Evolutionary conservation across 2,329 filamentous ascomycete genomes (phyloP), one percentile per base, ranked within the genome.

Genomic region (Calonectria naviculata): DNA sequence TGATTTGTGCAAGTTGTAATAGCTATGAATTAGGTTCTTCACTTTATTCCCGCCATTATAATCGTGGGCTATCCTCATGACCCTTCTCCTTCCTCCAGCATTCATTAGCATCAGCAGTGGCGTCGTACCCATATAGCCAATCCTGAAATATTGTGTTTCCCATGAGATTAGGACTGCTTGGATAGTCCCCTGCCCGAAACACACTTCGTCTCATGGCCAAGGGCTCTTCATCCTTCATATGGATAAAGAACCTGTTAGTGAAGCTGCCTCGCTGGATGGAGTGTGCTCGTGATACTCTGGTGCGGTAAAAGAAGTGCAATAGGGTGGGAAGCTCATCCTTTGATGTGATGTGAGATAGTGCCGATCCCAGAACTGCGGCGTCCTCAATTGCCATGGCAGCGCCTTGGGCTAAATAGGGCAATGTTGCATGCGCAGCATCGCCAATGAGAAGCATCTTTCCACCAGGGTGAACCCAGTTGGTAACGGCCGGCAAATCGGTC

Each of bases 331-430:
- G 58, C 7, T 64, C 66, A 5, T 68, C 47, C 24, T 68, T 68
- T 9, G 58, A 68, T 6, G 41, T 44, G 15, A 68, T 42, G 21
- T 58, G 66, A 24, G 66, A 68, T 0, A 68, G 28, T 2, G 60
- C 24, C 17, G 26, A 54, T 12, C 60, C 66, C 12, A 68, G 29
- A 19, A 63, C 58, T 19, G 66, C 66, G 3, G 66, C 66, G n/a
- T 68, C 66, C 10, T 68, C 66, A 19, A 68, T 68, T 13, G 66
- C 66, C 66, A 68, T 68, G 28, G 66, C 66, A 17, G 66, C 66
- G 2, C 66, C 66, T 17, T 68, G 66, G 8, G 58, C 66, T 5
- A 68, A 29, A 36, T 70, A 70, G 1, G 63, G 68, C 3, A 70
- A 38, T 6, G 62, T 70, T 41, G 68, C 61, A 24, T 70, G 68